Base-by-base conservation (phyloP, 2,329 filamentous ascomycete genomes). In the Pyrenochaeta sp. region DNA sequence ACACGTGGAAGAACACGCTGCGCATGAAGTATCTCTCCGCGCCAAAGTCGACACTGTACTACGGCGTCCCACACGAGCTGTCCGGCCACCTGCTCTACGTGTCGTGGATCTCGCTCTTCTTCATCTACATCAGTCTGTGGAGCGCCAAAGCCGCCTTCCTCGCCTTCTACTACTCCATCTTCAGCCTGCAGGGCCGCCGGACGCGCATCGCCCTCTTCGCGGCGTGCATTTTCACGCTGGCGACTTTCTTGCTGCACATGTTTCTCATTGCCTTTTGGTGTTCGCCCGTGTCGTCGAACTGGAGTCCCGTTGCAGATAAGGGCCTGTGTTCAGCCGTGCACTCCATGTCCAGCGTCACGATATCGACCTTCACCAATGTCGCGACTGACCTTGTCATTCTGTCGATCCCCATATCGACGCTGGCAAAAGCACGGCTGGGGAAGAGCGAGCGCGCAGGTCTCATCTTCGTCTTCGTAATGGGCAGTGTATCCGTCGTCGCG, bases 1-100 rank as follows among this genome's bases (percentile, higher is more conserved):
- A 66, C 42, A 64, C 60, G 2, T 64, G 61, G 63, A 65, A 67
- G 35, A 67, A 67, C 48, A 44, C 44, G 20, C 58, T 62, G n/a
- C 63, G 61, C 21, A 55, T 58, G 37, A 47, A 44, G 19, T 64
- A 62, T 39, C 45, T 54, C 18, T 5, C 11, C 24, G 24, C 24
- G 24, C 24, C 24, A 27, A 10, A 11, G 32, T 2, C 41, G 41
- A 1, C 50, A 32, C 10, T 30, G 30, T 19, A 39, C 38, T 1
- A 44, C 14, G 24, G 55, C 21, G 61, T 65, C 11, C 63, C 60
- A 6, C 18, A 46, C 20, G 5, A 31, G 14, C 56, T 58, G 7
- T 57, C 63, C 6, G 51, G 55, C 1, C 61, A 67, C 37, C 47
- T 67, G 7, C 61, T 68, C 30, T 57, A 65, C 41, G 53, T 63